phyloP scores from a whole-genome alignment of 768 basidiomycete genomes.

The Leucocoprinus leucothites region DNA sequence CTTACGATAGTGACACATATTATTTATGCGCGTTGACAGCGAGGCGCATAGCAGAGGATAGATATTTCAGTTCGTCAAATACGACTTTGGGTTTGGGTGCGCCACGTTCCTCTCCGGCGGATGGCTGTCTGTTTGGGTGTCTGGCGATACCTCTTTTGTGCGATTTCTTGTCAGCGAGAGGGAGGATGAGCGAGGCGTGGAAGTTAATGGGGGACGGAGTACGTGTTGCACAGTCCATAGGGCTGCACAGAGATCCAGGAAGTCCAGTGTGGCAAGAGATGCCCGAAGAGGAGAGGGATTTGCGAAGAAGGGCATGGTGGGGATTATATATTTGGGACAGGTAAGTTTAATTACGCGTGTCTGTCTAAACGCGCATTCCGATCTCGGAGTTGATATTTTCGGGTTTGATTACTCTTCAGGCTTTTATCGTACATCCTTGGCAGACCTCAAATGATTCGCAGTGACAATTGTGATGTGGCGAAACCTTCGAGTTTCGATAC shows the following conservation, averaged over 20 bases:
- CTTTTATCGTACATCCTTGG: slow-evolving; percentile 42
- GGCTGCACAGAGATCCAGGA: slow-evolving; percentile 42
- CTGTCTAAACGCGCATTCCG: slow-evolving; percentile 4
- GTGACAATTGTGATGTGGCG: slow-evolving; percentile 34
- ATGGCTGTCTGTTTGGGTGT: slow-evolving; percentile 45
- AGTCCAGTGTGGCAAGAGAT: slow-evolving; percentile 40
- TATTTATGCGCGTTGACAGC: slow-evolving; percentile 45
- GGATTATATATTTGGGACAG: slow-evolving; percentile 40
- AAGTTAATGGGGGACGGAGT: slow-evolving; percentile 40
- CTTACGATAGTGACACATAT: slow-evolving; percentile 22
- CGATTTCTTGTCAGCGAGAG: slow-evolving; percentile 42
- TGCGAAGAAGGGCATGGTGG: slow-evolving; percentile 44
- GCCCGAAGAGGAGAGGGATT: slow-evolving; percentile 37
- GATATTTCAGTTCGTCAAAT: slow-evolving; percentile 34
- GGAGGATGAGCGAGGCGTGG: slow-evolving; percentile 49
- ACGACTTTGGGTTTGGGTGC: slow-evolving; percentile 25
- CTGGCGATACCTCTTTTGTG: slow-evolving; percentile 43
- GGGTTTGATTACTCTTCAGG: slow-evolving; percentile 19
- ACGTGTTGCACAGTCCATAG: slow-evolving; percentile 36
- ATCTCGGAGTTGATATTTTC: slow-evolving; percentile 10
- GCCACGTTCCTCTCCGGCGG: slow-evolving; percentile 30
- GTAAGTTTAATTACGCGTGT: slow-evolving; percentile 22
- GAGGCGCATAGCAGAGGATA: slow-evolving; percentile 42
- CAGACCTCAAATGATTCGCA: slow-evolving; percentile 39
- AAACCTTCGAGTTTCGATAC: slow-evolving; percentile 26